Base-by-base conservation (phyloP, 2,329 filamentous ascomycete genomes). In the Cladobotryum protrusum region DNA sequence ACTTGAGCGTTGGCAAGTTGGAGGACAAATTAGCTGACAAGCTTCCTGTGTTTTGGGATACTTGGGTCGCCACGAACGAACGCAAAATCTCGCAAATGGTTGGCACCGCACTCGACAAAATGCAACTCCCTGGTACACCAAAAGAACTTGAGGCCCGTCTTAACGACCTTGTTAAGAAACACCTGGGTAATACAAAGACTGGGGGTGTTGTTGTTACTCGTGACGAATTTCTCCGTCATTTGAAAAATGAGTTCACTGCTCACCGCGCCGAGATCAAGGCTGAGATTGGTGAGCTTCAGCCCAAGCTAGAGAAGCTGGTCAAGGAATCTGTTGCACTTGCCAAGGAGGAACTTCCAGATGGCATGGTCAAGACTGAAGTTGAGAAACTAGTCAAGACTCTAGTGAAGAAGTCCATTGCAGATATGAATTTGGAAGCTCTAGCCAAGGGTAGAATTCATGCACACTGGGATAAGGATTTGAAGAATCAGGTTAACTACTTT, bases 401-500 rank as follows among this genome's bases (percentile, higher is more conserved):
- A 5, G 61, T 81, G 9, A 60, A 62, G 42, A 71, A 73, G 52
- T 68, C 70, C 29, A 61, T 81, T 17, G 63, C 64, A 5, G 67
- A 75, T 34, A 66, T 69, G 17, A 73, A 74, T 48, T 67, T 82
- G 2, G 69, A 74, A 44, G 72, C 72, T 3, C 58, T 77, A 34
- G 72, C 74, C 20, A 66, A 69, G 24, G 72, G 72, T 48, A 67
- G 72, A 46, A 76, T 81, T 46, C 68, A 70, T 29, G 61, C 65
- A 34, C 64, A 74, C 55, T 73, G 70, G 61, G 67, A 72, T 40
- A 58, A 62, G 1, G 63, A 73, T 19, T 67, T 83, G 19, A 67
- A 67, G 49, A 70, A 75, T 47, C 76, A 78, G 49, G 71, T 90
- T 67, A 96, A 96, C 70, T 90, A 84, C 69, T 86, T 96, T 58